Base-by-base conservation (phyloP, 257 asterid species). In the Solanum paucissectum region DNA sequence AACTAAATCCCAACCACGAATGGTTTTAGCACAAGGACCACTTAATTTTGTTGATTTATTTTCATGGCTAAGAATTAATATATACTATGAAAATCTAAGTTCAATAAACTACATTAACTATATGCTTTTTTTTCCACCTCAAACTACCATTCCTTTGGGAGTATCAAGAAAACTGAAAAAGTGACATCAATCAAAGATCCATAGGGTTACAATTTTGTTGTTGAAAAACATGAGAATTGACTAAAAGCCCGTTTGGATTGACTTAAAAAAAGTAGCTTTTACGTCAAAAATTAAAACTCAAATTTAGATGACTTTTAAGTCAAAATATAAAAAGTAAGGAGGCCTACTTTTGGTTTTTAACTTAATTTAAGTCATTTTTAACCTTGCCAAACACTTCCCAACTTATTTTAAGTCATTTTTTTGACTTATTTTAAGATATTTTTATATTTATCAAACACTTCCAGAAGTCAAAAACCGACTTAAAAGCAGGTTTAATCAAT, bases 241-340 rank as follows among this genome's bases (percentile, higher is more conserved):
- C 55, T 46, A 46, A 11, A 0, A 42, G 5, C 5, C 14, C 2
- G 14, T 42, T 42, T 0, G 14, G 49, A 42, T 42, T 11, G 5
- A 0, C 52, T 44, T 44, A 44, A 44, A 44, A 44, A 44, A 44
- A 44, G 14, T 44, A 12, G 6, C 0, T 44, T 44, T 44, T 44
- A 44, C 0, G 6, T 44, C 0, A 44, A 44, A 44, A 44, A 44
- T 44, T 0, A 44, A 44, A 44, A 44, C 0, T 44, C 2, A 44
- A 44, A 44, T 2, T 44, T 44, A 12, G 0, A 44, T 44, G 16
- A 44, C 16, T 12, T 44, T 44, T 44, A 44, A 44, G 0, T 44
- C 52, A 44, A 44, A 44, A 44, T 12, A 44, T 44, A 44, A 44
- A 44, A 44, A 44, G 52, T 44, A 12, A 0, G 16, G 52, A 44